Evolutionary conservation across 495 filamentous ascomycete genomes (phyloP), one percentile per base, ranked within the genome.

Genomic region (Bombardia bombarda): DNA sequence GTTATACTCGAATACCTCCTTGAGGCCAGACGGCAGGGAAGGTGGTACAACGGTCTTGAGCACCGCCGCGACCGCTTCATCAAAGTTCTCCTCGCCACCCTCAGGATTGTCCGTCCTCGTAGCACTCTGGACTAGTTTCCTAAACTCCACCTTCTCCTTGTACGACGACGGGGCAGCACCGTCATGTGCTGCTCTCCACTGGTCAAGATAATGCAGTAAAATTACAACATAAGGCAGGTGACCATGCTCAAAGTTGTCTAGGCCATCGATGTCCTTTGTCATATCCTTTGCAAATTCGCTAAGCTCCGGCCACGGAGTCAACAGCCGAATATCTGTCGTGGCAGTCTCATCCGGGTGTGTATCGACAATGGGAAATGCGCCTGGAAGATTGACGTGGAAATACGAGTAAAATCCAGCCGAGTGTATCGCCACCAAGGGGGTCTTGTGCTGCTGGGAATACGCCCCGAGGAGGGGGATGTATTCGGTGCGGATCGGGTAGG

Each of bases 51-150:
- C 67, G 9, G 82, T 82, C 64, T 94, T 96, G 44, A 96, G 61
- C 2, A 97, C 89, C 3, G 90, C 90, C 9, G 76, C 81, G 19
- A 78, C 80, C 13, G 92, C 92, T 63, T 99, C 92, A 30, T 96
- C 89, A 59, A 84, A 99, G 60, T 99, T 99, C 69, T 98, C 92
- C 60, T 97, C 92, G 47, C 84, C 86, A 25, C 87, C 90, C 66
- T 95, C 90, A 23, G 88, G 60, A 50, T 79, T 90, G 51, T 82
- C 66, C 31, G 70, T 85, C 52, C 92, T 75, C 43, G 83, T 77
- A 10, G 77, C 76, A 6, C 67, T 66, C 40, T 73, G 65, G 0
- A 96, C 79, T 10, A 86, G 59, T 10, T 78, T 72, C 32, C 81
- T 72, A 60, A 97, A 95, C 37, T 79, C 85, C 4, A 70, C 82